Base-by-base conservation (phyloP, 192 early-diverging fungal species). In the Phlyctochytrium bullatum region DNA sequence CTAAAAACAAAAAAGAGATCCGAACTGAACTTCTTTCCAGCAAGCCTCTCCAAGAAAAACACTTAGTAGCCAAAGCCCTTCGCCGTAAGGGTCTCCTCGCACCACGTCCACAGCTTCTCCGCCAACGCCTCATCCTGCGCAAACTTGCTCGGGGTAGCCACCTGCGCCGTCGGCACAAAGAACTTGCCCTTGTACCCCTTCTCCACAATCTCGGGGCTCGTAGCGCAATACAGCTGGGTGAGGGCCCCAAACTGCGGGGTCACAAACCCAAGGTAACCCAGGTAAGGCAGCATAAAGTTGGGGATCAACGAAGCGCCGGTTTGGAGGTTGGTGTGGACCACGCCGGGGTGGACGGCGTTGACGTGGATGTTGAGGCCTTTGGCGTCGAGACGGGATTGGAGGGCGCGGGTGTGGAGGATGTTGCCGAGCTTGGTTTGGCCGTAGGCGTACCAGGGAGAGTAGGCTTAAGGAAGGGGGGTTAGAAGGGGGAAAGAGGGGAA, bases 321-420 rank as follows among this genome's bases (percentile, higher is more conserved):
- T 14, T 25, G 27, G 25, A 87, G 36, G 20, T 87, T 78, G 0
- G 83, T 87, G 40, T 78, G 62, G 17, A 86, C 85, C 32, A 78
- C 69, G n/a, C 83, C 80, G n/a, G 86, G 86, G 60, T 85, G 73
- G 4, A 80, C 16, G 17, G 74, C 53, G 52, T 66, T 66, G 34
- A 62, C 69, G 54, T 25, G 25, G 27, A 64, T 53, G 24, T 31
- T 30, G n/a, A 77, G 52, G 17, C 64, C 58, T n/a, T 72, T 67
- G 28, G 63, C 40, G 23, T 52, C 72, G 29, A 52, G 50, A 25
- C 24, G 56, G 29, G 61, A 36, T 28, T 67, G 36, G 23, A 78
- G 62, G 17, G 24, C 30, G 24, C 57, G 34, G 2, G 76, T 73
- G 56, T 77, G 78, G 23, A 82, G 65, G 32, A 82, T 75, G 66